These are phyloP conservation scores for Gilbertella persicaria DNA, from an alignment of 371 early-diverging fungal genomes.

Conservation along the genomic window DNA sequence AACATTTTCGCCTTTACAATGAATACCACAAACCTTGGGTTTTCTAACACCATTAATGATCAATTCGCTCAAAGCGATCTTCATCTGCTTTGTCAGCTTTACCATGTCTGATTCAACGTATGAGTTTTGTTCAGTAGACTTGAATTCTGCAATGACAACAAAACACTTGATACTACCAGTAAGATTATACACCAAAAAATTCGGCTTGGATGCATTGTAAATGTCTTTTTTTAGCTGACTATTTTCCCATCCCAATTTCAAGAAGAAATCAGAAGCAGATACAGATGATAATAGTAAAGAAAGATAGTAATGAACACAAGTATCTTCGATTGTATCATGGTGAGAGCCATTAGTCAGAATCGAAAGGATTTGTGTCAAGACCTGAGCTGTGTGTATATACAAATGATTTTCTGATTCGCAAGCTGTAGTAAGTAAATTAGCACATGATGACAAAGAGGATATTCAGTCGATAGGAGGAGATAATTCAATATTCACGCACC, in stretches of 20 bases:
- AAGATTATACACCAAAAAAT: constrained; percentile 13
- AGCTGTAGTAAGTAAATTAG: background rate
- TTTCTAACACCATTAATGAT: constrained; percentile 10
- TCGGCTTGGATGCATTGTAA: constrained; percentile 14
- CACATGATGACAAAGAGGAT: no score
- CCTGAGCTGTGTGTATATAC: background rate
- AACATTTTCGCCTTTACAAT: constrained; percentile 10
- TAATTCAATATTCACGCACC: no score
- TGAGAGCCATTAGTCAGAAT: constrained; percentile 10
- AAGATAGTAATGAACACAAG: constrained; percentile 3
- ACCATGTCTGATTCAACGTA: constrained; percentile 15
- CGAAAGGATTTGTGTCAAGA: constrained; percentile 6
- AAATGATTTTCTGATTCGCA: background rate
- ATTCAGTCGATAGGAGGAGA: no score
- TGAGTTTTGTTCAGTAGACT: constrained; percentile 13
- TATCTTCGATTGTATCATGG: constrained; percentile 12
- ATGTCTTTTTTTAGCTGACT: constrained; percentile 7
- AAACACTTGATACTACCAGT: constrained; percentile 13
- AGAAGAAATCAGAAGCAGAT: constrained; percentile 8
- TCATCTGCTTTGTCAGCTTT: constrained; percentile 18
- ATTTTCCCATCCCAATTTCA: constrained; percentile 18
- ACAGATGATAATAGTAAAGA: constrained; percentile 3
- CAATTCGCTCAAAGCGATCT: constrained; percentile 9
- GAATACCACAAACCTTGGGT: constrained; percentile 18
- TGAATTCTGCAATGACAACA: constrained; percentile 17